phyloP scores from a whole-genome alignment of 495 filamentous ascomycete species.

The Xylaria bambusicola region DNA sequence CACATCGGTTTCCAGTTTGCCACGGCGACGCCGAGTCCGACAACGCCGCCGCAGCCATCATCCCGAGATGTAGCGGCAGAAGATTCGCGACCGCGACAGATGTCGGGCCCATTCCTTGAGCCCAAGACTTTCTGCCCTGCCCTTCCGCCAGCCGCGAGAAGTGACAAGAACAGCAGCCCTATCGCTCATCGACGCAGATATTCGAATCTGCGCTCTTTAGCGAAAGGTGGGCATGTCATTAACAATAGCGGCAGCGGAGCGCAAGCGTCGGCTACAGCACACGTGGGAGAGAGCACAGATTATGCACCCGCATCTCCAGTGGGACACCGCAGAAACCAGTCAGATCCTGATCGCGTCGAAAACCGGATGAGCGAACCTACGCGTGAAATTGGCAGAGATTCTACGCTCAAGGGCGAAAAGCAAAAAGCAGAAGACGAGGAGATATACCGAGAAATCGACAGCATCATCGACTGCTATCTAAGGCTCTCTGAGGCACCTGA shows the following conservation, averaged over 20 bases:
- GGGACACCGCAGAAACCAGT: no score
- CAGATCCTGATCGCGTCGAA: neutral
- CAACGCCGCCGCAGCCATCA: neutral
- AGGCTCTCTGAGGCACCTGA: neutral
- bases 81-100: neutral
- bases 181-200: neutral
- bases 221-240: neutral
- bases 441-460: constrained; percentile 28
- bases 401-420: neutral
- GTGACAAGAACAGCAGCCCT: neutral
- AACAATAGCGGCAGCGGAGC: neutral
- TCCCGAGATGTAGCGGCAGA: neutral
- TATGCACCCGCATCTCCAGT: neutral
- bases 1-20: constrained; percentile 8
- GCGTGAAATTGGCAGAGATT: neutral
- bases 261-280: neutral
- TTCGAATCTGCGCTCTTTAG: neutral
- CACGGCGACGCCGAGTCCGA: neutral
- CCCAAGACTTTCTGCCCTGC: constrained; percentile 4
- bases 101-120: neutral
- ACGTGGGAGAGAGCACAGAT: neutral
- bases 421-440: neutral
- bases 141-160: neutral
- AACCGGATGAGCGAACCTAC: neutral
- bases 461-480: constrained; percentile 34